Conservation (phyloP, 202 grass and related monocot species). For the Setaria italica region DNA sequence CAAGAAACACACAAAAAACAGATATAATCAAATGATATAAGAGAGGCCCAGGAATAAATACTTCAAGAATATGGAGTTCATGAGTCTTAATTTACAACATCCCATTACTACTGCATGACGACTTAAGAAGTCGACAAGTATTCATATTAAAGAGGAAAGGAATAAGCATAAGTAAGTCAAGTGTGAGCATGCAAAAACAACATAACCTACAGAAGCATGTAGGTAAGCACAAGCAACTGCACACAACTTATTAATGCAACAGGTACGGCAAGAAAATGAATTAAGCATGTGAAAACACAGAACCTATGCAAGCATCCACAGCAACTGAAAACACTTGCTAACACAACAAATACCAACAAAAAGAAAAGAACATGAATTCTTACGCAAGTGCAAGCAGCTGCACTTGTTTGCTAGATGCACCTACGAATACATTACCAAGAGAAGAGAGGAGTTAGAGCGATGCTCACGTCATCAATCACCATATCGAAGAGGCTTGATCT, state of each 20-base stretch:
- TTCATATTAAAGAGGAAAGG: not conserved
- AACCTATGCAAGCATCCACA: conserved; percentile 28
- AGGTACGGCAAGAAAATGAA: not conserved
- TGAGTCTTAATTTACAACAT: not conserved
- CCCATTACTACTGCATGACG: not conserved
- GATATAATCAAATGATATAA: not conserved
- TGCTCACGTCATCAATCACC: conserved; percentile 56
- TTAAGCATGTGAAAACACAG: conserved; percentile 18
- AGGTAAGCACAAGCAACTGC: not conserved
- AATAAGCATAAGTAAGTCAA: not conserved
- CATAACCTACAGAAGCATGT: not conserved
- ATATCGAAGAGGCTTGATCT: conserved; percentile 75
- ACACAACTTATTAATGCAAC: not conserved
- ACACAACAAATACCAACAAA: not conserved
- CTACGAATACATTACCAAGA: not conserved
- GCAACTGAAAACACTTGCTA: not conserved
- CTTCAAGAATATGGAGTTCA: not conserved
- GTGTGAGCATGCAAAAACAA: not conserved
- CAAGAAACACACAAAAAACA: conserved; percentile 29
- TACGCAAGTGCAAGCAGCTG: not conserved
- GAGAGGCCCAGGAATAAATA: not conserved
- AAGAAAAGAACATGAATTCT: conserved; percentile 13
- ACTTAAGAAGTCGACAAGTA: not conserved
- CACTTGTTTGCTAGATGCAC: not conserved
- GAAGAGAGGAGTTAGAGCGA: not conserved